A percentile compares a stretch with the other conserved stretches of the same genome.
phyloP scores from a whole-genome alignment of 2,329 filamentous ascomycete species.

The Scedosporium boydii region DNA sequence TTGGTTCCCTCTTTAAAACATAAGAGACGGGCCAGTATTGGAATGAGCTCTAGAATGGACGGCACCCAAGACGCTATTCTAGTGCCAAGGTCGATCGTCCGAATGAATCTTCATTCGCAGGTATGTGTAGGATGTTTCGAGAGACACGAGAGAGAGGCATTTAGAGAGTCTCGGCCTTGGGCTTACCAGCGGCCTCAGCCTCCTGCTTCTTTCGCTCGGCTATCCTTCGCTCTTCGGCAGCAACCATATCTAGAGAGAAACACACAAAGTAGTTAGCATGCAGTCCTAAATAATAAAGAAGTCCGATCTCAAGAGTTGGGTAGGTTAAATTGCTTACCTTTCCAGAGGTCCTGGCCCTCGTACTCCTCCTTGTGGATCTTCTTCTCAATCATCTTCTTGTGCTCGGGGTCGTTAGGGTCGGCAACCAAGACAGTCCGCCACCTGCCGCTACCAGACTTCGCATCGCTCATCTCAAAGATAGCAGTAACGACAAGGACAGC shows the following conservation, averaged over 20 bases:
- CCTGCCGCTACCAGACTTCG: slow-evolving; percentile 61
- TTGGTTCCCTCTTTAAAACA: background rate
- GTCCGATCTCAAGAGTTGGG: background rate
- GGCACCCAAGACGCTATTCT: background rate
- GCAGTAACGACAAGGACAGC: slow-evolving; percentile 76
- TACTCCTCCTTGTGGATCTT: slow-evolving; percentile 80
- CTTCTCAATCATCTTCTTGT: slow-evolving; percentile 79
- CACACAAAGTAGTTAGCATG: background rate
- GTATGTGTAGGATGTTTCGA: background rate
- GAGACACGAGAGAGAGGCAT: background rate
- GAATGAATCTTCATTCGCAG: background rate
- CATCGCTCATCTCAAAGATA: slow-evolving; percentile 71
- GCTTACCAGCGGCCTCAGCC: background rate
- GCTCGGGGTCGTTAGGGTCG: slow-evolving; percentile 72
- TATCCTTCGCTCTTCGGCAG: slow-evolving; percentile 60
- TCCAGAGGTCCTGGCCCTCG: slow-evolving; percentile 88
- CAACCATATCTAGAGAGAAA: slow-evolving; percentile 60
- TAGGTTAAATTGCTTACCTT: slow-evolving; percentile 41
- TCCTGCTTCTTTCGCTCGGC: slow-evolving; percentile 27
- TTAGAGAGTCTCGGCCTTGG: background rate
- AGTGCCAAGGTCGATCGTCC: background rate
- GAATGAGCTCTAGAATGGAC: background rate
- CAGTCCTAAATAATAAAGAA: background rate
- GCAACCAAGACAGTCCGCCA: slow-evolving; percentile 80
- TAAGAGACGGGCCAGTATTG: background rate